Evolutionary conservation across 495 filamentous ascomycete genomes (phyloP).

Genomic region (Talaromyces borbonicus): DNA sequence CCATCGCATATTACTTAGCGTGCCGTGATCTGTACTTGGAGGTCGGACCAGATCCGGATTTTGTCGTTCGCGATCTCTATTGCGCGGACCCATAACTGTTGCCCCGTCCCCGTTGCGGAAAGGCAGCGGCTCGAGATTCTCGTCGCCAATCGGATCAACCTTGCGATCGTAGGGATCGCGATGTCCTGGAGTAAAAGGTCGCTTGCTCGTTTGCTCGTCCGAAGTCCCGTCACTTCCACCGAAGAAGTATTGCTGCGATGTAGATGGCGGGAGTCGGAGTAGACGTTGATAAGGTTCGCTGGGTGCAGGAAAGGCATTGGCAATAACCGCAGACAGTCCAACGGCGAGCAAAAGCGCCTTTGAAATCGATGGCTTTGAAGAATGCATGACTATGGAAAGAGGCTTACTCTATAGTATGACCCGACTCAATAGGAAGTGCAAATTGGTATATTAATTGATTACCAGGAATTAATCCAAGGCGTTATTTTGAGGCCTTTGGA

Average conservation of each 20-base stretch:
- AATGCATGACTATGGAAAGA: too few relatives aligned
- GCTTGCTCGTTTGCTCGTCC: not conserved
- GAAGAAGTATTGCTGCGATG: slow-evolving; percentile 8
- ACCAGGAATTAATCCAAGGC: too few relatives aligned
- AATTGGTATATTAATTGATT: too few relatives aligned
- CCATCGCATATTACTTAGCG: slow-evolving; percentile 54
- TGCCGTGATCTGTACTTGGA: slow-evolving; percentile 55
- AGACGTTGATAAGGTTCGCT: not conserved
- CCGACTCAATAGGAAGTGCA: too few relatives aligned
- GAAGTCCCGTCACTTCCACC: not conserved
- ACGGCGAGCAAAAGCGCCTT: not conserved
- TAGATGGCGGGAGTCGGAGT: slow-evolving; percentile 5
- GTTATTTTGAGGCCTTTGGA: too few relatives aligned
- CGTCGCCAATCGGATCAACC: slow-evolving; percentile 47
- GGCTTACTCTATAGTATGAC: too few relatives aligned
- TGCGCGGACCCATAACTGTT: slow-evolving; percentile 55
- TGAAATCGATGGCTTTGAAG: not conserved
- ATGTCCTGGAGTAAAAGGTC: slow-evolving; percentile 30
- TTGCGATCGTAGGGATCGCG: slow-evolving; percentile 39
- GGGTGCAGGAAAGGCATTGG: not conserved
- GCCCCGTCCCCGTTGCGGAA: slow-evolving; percentile 56
- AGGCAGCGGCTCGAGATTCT: slow-evolving; percentile 51
- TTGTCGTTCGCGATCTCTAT: slow-evolving; percentile 50
- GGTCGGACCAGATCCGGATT: slow-evolving; percentile 55
- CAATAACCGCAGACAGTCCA: not conserved